Evolutionary conservation across 345 rosid species (phyloP).

Genomic region (Limnanthes douglasii): DNA sequence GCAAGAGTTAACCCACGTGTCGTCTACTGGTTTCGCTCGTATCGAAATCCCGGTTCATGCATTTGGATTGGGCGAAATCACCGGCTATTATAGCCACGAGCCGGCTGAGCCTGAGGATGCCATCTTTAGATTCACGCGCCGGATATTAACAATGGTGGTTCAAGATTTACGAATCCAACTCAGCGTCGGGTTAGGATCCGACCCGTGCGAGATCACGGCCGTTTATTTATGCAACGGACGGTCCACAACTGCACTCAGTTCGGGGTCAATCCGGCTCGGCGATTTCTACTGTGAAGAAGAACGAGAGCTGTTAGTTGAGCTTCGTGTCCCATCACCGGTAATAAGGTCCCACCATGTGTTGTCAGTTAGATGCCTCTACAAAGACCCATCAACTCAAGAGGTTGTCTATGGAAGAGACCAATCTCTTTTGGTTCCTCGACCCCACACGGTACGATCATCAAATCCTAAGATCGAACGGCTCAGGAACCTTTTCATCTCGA

Average conservation of each 20-base stretch:
- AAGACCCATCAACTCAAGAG: slow-evolving; percentile 45
- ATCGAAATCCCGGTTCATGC: slow-evolving; percentile 60
- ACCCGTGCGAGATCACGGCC: slow-evolving; percentile 61
- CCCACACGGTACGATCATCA: slow-evolving; percentile 34
- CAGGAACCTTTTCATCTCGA: slow-evolving; percentile 38
- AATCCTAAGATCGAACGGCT: slow-evolving; percentile 31
- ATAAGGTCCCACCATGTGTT: slow-evolving; percentile 27
- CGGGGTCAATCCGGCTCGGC: slow-evolving; percentile 46
- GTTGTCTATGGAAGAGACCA: slow-evolving; percentile 37
- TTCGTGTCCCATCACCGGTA: slow-evolving; percentile 26
- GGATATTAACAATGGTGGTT: slow-evolving; percentile 47
- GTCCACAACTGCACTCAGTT: slow-evolving; percentile 29
- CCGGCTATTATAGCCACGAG: slow-evolving; percentile 31
- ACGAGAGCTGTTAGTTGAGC: slow-evolving; percentile 57
- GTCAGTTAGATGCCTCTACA: slow-evolving; percentile 44
- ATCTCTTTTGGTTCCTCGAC: slow-evolving; percentile 21
- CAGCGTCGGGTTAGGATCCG: slow-evolving; percentile 35
- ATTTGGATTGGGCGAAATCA: slow-evolving; percentile 30
- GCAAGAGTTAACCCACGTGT: slow-evolving; percentile 13
- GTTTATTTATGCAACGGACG: slow-evolving; percentile 42
- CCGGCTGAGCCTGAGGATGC: slow-evolving; percentile 49
- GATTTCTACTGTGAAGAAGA: slow-evolving; percentile 76
- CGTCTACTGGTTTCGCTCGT: slow-evolving; percentile 56
- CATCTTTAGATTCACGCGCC: slow-evolving; percentile 44
- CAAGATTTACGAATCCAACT: slow-evolving; percentile 70